Conservation (phyloP, 306 rosid genomes). For the Cyclanthera cordifolia region DNA sequence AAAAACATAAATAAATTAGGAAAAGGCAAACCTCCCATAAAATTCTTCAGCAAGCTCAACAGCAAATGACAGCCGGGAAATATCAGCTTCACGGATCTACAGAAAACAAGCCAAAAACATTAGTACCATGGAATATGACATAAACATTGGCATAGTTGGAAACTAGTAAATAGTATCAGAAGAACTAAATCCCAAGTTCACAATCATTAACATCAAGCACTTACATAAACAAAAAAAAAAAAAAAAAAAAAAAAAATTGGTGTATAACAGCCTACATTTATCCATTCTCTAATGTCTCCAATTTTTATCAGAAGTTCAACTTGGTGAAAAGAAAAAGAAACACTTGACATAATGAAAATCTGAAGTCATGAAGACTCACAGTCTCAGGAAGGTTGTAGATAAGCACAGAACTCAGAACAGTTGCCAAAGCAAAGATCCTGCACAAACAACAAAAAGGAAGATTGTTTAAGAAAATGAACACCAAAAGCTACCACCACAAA, state of each 20-base stretch:
- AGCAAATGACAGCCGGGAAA: conserved; percentile 88
- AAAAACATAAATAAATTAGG: conserved; percentile 2
- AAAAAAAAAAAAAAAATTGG: too few relatives aligned
- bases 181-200: too few relatives aligned
- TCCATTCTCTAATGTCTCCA: too few relatives aligned
- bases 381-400: conserved; percentile 90
- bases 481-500: neutral
- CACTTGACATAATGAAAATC: conserved; percentile 10
- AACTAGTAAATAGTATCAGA: neutral
- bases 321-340: conserved; percentile 11
- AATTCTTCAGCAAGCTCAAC: conserved; percentile 99
- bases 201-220: too few relatives aligned
- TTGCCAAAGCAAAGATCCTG: conserved; percentile 93
- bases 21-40: conserved; percentile 70
- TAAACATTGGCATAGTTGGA: neutral
- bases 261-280: too few relatives aligned
- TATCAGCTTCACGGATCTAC: conserved; percentile 97
- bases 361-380: conserved; percentile 32
- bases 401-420: conserved; percentile 90
- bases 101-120: conserved; percentile 21
- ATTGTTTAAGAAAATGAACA: conserved; percentile 6
- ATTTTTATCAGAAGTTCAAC: too few relatives aligned
- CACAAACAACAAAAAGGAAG: conserved; percentile 19
- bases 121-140: neutral
- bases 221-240: too few relatives aligned